These are phyloP conservation scores for Fonsecaea pedrosoi DNA, from an alignment of 2,329 filamentous ascomycete species.

Conservation along the genomic window DNA sequence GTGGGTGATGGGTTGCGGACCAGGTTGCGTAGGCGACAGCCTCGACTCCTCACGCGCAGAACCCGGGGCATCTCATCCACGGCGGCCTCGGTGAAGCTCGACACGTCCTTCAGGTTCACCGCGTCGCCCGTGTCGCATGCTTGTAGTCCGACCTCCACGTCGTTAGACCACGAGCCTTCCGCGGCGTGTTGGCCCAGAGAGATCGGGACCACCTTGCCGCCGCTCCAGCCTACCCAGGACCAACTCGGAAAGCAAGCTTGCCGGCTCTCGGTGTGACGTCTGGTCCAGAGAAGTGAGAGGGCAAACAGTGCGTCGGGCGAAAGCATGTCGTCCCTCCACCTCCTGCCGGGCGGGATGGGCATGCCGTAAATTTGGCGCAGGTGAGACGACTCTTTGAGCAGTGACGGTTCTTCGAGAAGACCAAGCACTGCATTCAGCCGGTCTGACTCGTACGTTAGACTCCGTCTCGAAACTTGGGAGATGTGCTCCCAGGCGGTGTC, in stretches of 20 bases:
- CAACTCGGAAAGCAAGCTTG: constrained; percentile 10
- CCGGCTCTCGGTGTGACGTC: not conserved
- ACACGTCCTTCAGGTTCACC: not conserved
- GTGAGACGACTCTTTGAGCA: not conserved
- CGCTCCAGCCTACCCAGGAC: constrained; percentile 12
- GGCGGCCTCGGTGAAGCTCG: not conserved
- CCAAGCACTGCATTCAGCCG: constrained; percentile 6
- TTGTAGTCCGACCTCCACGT: not conserved
- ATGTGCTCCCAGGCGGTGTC: constrained; percentile 10
- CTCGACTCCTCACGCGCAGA: not conserved
- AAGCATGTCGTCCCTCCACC: not conserved
- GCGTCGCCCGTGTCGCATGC: not conserved
- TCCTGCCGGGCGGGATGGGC: not conserved
- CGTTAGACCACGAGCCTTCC: not conserved
- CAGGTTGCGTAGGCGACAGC: not conserved
- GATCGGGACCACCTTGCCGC: not conserved
- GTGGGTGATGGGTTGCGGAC: not conserved
- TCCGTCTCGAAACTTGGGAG: not conserved
- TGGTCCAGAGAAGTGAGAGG: constrained; percentile 3
- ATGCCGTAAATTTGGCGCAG: not conserved
- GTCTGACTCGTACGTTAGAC: not conserved
- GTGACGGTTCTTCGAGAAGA: constrained; percentile 1
- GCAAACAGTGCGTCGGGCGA: constrained; percentile 1
- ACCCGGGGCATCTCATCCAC: constrained; percentile 3
- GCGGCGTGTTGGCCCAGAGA: not conserved